These are phyloP conservation scores for Pholiota adiposa DNA, from an alignment of 1,284 basidiomycete genomes.

Conservation along the genomic window DNA sequence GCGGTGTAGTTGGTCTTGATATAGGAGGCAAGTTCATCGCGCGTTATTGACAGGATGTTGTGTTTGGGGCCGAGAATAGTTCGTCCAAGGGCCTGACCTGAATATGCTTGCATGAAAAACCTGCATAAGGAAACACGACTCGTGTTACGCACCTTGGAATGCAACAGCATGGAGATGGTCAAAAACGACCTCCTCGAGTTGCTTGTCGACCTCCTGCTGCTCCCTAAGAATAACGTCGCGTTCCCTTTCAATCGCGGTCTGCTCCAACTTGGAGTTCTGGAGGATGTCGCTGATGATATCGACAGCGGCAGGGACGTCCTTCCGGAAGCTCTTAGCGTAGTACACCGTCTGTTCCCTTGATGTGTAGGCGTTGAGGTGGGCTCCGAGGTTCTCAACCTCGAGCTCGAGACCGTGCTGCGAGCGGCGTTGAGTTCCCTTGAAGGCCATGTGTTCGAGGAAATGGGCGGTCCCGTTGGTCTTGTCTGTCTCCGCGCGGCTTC, in stretches of 20 bases:
- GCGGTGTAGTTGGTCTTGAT: conserved; percentile 99
- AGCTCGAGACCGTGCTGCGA: conserved; percentile 93
- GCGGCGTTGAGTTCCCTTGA: conserved; percentile 92
- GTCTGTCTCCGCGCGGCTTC: conserved; percentile 94
- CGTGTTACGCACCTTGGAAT: conserved; percentile 76
- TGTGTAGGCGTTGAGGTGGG: conserved; percentile 98
- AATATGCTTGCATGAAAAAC: neutral
- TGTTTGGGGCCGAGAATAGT: conserved; percentile 97
- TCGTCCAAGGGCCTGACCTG: conserved; percentile 92
- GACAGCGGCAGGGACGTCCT: conserved; percentile 91
- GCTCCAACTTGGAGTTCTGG: conserved; percentile 96
- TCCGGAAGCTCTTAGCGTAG: conserved; percentile 98
- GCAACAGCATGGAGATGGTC: conserved; percentile 98
- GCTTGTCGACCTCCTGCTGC: conserved; percentile 99
- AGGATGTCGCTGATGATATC: conserved; percentile 99
- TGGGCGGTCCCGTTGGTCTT: conserved; percentile 96
- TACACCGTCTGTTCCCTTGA: conserved; percentile 99
- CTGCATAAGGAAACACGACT: conserved; percentile 8
- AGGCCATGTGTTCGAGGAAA: conserved; percentile 98
- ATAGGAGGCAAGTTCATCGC: conserved; percentile 88
- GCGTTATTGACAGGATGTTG: conserved; percentile 96
- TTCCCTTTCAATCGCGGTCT: conserved; percentile 90
- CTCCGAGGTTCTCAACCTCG: conserved; percentile 98
- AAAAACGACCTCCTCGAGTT: conserved; percentile 97
- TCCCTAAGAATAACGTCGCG: conserved; percentile 97